These are phyloP conservation scores for Epichloe hybrida DNA, from an alignment of 2,329 filamentous ascomycete genomes.

Conservation along the genomic window DNA sequence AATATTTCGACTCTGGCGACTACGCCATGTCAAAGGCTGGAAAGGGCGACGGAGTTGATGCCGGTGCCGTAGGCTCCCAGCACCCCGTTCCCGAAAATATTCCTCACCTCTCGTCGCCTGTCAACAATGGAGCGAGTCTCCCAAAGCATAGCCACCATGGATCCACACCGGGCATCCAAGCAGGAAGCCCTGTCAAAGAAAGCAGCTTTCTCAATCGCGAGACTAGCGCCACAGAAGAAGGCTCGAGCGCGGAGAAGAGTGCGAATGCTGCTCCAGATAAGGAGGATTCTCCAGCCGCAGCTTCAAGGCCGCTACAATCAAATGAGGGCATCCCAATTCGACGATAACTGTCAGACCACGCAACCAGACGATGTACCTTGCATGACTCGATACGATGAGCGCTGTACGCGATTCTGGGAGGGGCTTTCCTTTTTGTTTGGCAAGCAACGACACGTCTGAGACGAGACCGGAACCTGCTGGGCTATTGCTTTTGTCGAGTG, in stretches of 20 bases:
- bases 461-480: not conserved
- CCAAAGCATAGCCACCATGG: conserved; percentile 24
- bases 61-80: conserved; percentile 85
- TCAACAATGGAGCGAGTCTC: conserved; percentile 22
- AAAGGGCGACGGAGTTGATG: conserved; percentile 87
- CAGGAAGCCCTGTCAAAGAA: conserved; percentile 80
- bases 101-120: conserved; percentile 67
- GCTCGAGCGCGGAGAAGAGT: conserved; percentile 16
- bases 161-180: conserved; percentile 36
- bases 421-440: not conserved
- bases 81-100: conserved; percentile 94
- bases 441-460: not conserved
- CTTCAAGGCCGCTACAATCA: conserved; percentile 10
- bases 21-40: conserved; percentile 95
- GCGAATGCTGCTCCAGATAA: conserved; percentile 17
- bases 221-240: conserved; percentile 47
- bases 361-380: not conserved
- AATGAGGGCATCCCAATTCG: conserved; percentile 47
- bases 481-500: not conserved
- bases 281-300: conserved; percentile 23
- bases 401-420: not conserved
- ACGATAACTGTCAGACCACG: conserved; percentile 27
- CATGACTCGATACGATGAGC: not conserved
- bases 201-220: conserved; percentile 74
- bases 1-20: conserved; percentile 95